Evolutionary conservation across 176 grass and related monocot genomes (phyloP).

Genomic region (Phoenix dactylifera): DNA sequence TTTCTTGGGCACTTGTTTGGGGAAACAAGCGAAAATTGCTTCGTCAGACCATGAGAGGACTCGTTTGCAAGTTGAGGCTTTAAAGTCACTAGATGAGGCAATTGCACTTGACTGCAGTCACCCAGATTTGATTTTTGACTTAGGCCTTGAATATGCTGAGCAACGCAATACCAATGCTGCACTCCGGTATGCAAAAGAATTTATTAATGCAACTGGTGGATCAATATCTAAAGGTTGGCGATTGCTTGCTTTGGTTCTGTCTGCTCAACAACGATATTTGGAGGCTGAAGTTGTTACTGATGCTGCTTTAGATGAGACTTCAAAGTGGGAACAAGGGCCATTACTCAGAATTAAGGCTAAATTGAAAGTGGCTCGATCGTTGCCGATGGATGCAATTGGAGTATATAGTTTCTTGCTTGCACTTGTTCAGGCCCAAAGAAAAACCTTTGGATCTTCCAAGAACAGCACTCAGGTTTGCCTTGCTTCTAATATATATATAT

Average conservation of each 20-base stretch:
- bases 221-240: slow-evolving; percentile 85
- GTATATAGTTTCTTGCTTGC: slow-evolving; percentile 75
- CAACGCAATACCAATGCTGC: slow-evolving; percentile 76
- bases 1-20: slow-evolving; percentile 62
- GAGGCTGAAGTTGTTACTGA: slow-evolving; percentile 86
- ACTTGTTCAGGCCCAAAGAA: slow-evolving; percentile 90
- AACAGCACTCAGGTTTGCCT: slow-evolving; percentile 56
- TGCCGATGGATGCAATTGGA: slow-evolving; percentile 73
- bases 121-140: slow-evolving; percentile 69
- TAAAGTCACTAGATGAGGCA: slow-evolving; percentile 66
- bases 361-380: slow-evolving; percentile 68
- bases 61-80: slow-evolving; percentile 66
- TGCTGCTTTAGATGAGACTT: slow-evolving; percentile 85
- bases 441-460: slow-evolving; percentile 53
- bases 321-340: slow-evolving; percentile 93
- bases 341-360: slow-evolving; percentile 82
- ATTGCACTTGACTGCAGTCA: slow-evolving; percentile 41
- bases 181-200: slow-evolving; percentile 78
- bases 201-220: slow-evolving; percentile 81
- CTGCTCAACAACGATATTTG: slow-evolving; percentile 66
- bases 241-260: slow-evolving; percentile 81
- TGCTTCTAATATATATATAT: too few relatives aligned
- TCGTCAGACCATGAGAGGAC: slow-evolving; percentile 82
- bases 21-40: slow-evolving; percentile 60
- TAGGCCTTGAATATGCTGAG: slow-evolving; percentile 77